Conservation (phyloP, 2,329 filamentous ascomycete genomes). For the Penicillium sp. region DNA sequence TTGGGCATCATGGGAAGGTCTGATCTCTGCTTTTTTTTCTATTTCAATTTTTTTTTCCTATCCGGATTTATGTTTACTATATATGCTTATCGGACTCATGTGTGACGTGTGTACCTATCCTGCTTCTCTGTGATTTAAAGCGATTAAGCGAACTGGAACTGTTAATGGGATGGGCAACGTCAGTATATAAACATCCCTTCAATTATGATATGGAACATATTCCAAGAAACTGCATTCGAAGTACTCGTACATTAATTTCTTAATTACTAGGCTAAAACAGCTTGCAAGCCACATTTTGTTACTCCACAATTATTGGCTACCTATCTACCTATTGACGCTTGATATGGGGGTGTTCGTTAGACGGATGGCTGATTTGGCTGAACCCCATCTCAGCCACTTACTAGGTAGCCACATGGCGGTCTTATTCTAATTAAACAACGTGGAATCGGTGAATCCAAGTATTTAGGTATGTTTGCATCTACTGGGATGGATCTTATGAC, state of each 20-base stretch:
- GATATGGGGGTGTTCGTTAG: neutral
- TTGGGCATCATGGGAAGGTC: conserved; percentile 19
- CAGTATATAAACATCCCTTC: conserved; percentile 24
- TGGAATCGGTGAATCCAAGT: neutral
- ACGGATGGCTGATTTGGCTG: neutral
- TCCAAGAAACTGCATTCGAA: neutral
- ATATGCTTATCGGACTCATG: conserved; percentile 23
- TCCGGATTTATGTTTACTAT: conserved; percentile 12
- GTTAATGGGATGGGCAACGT: conserved; percentile 17
- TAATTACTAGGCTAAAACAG: neutral
- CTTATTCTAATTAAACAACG: neutral
- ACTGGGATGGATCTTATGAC: neutral
- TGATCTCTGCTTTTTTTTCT: conserved; percentile 8
- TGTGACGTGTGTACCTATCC: conserved; percentile 26
- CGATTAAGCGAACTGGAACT: conserved; percentile 20
- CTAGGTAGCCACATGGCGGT: neutral
- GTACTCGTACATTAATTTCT: too few species aligned
- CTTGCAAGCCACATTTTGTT: neutral
- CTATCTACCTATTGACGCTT: neutral
- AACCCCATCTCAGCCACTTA: neutral
- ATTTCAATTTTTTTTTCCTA: conserved; percentile 1
- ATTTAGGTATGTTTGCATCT: neutral
- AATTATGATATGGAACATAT: conserved; percentile 6
- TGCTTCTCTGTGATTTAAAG: conserved; percentile 19
- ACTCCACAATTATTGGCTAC: neutral